Conservation (phyloP, 208 protist genomes). For the Acanthamoeba healyi region DNA sequence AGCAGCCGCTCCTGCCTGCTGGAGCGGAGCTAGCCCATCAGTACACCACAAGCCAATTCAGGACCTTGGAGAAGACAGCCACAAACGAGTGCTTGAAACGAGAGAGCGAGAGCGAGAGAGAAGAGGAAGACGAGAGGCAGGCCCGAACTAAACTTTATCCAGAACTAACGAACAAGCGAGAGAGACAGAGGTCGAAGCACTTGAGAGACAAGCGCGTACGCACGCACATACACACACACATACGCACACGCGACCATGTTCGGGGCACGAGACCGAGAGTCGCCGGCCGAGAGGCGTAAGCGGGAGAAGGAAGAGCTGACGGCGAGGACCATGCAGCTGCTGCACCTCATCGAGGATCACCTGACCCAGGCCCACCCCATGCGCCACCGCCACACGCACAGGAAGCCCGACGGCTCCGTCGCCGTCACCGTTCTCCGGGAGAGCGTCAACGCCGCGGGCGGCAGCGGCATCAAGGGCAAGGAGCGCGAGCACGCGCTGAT, state of each 20-base stretch:
- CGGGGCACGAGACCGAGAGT: slow-evolving; percentile 1
- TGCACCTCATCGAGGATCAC: slow-evolving; percentile 13
- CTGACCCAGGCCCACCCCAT: not conserved
- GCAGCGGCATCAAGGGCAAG: not conserved
- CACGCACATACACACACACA: too few species aligned
- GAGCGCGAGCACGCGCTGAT: not conserved
- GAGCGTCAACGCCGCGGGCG: not conserved
- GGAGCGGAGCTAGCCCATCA: too few species aligned
- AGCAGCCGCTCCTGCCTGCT: too few species aligned
- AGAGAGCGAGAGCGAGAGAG: too few species aligned
- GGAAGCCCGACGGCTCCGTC: not conserved
- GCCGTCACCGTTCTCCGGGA: not conserved
- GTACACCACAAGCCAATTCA: too few species aligned
- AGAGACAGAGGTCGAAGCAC: not conserved
- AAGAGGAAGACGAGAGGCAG: too few species aligned
- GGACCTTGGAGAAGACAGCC: too few species aligned
- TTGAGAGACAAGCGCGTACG: too few species aligned
- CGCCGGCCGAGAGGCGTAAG: not conserved
- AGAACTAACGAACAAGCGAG: too few species aligned
- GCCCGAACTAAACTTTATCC: too few species aligned
- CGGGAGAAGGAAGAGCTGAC: not conserved
- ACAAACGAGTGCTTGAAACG: too few species aligned
- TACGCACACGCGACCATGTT: not conserved
- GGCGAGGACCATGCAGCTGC: not conserved
- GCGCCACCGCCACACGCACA: not conserved